Conservation (phyloP, 2,329 filamentous ascomycete species). For the Ampelomyces quisqualis region DNA sequence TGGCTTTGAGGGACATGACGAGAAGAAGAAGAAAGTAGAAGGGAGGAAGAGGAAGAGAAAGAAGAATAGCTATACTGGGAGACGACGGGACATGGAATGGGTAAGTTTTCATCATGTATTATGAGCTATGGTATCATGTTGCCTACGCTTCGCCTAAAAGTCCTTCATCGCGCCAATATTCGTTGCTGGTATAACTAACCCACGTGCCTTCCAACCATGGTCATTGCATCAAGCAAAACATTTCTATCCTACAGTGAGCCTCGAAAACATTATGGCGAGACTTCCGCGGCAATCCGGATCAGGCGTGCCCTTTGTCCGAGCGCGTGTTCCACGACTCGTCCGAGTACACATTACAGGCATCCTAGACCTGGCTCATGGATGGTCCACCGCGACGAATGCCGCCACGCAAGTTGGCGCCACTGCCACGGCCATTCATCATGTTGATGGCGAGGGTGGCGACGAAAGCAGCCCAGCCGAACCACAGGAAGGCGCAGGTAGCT, state of each 20-base stretch:
- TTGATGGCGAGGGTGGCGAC: conserved; percentile 58
- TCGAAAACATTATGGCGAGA: not conserved
- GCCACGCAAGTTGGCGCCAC: conserved; percentile 48
- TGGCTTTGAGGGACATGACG: too few relatives aligned
- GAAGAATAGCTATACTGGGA: too few relatives aligned
- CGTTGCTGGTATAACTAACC: not conserved
- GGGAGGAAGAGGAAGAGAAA: too few relatives aligned
- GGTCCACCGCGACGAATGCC: conserved; percentile 50
- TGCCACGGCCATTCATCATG: conserved; percentile 54
- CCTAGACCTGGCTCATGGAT: conserved; percentile 59
- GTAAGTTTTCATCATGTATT: too few relatives aligned
- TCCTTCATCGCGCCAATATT: not conserved
- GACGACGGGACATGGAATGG: too few relatives aligned
- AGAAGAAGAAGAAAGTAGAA: too few relatives aligned
- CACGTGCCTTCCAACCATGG: not conserved
- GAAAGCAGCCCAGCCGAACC: conserved; percentile 71
- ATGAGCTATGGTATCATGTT: too few relatives aligned
- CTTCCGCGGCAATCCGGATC: conserved; percentile 1
- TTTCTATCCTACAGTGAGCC: not conserved
- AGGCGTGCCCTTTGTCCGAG: conserved; percentile 15
- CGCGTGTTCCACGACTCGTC: conserved; percentile 32
- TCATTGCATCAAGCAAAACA: conserved; percentile 1
- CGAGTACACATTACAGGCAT: conserved; percentile 25
- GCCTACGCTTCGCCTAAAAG: too few relatives aligned
- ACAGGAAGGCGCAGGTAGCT: conserved; percentile 73